Evolutionary conservation across 2,329 filamentous ascomycete species (phyloP), one percentile per base, ranked within the genome.

Genomic region (Colletotrichum somersetense): DNA sequence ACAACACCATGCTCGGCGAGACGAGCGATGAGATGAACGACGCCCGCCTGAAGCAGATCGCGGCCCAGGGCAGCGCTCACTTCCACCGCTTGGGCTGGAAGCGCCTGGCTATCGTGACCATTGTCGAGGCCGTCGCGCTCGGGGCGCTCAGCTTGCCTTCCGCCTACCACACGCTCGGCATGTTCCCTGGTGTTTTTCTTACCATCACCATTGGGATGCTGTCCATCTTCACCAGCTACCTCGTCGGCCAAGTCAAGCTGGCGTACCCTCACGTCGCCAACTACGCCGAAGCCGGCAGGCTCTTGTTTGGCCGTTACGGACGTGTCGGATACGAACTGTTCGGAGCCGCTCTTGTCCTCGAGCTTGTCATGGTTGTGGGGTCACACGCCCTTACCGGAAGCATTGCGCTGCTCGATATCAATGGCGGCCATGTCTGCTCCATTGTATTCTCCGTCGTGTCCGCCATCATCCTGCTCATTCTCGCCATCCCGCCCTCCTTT

Each of bases 301-400:
- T 93, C 56, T 82, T 93, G 59, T 84, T 85, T 70, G 92, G 66
- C 38, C 70, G 70, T 40, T 72, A 58, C 48, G 70, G 92, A 7
- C 82, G 81, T 18, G 82, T 88, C 50, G 91, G 90, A 2, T 87
- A 89, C 72, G 89, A 92, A 78, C 74, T 93, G 35, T 83, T 92
- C 59, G 90, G 90, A 35, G 80, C 84, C 72, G 89, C 87, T 73
- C 90, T 92, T 75, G 82, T 88, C 12, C 80, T 93, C 18, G 89
- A 93, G 79, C 83, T 93, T 44, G 81, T 92, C 71, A 92, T 94
- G 81, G 87, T 92, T 75, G 90, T 92, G 81, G 90, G 88, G 38
- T 92, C 91, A n/a, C 92, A 94, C 80, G 85, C 92, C 57, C 82
- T 93, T 74, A 92, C 91, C 0, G 93, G 93, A 75, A 87, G 86